A percentile compares a stretch with the other conserved stretches of the same genome.
Conservation (phyloP, 805 yeast genomes). For the Ogataea neopini region DNA sequence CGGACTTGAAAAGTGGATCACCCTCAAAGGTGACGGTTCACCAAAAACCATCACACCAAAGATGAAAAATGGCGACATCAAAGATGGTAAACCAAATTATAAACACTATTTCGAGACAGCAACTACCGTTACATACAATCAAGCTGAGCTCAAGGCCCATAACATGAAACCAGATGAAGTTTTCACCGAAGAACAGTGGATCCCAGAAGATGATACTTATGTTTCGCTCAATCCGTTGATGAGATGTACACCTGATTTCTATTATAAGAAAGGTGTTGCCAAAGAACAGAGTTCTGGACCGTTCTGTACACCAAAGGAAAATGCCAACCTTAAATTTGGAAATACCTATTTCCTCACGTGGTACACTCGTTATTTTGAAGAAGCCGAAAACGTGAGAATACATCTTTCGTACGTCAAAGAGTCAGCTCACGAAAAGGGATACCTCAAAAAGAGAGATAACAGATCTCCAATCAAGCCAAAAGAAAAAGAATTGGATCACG, state of each 20-base stretch:
- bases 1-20: slow-evolving; percentile 79
- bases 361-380: slow-evolving; percentile 69
- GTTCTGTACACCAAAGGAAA: slow-evolving; percentile 81
- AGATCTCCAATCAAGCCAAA: slow-evolving; percentile 24
- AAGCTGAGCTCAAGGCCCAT: slow-evolving; percentile 69
- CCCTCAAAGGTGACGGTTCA: slow-evolving; percentile 70
- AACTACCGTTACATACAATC: slow-evolving; percentile 53
- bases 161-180: slow-evolving; percentile 64
- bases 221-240: slow-evolving; percentile 72
- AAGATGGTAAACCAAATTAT: slow-evolving; percentile 68
- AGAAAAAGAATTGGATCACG: slow-evolving; percentile 21
- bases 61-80: slow-evolving; percentile 67
- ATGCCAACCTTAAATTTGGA: slow-evolving; percentile 55
- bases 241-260: slow-evolving; percentile 82
- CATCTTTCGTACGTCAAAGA: slow-evolving; percentile 70
- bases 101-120: slow-evolving; percentile 77
- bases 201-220: slow-evolving; percentile 74
- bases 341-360: slow-evolving; percentile 76
- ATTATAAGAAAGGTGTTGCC: slow-evolving; percentile 62
- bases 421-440: slow-evolving; percentile 54
- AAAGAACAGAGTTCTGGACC: slow-evolving; percentile 64
- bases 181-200: slow-evolving; percentile 53
- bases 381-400: slow-evolving; percentile 59
- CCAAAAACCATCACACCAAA: slow-evolving; percentile 82
- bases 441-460: slow-evolving; percentile 41